phyloP scores from a whole-genome alignment of 202 grass and related monocot species.

The Panicum virgatum region DNA sequence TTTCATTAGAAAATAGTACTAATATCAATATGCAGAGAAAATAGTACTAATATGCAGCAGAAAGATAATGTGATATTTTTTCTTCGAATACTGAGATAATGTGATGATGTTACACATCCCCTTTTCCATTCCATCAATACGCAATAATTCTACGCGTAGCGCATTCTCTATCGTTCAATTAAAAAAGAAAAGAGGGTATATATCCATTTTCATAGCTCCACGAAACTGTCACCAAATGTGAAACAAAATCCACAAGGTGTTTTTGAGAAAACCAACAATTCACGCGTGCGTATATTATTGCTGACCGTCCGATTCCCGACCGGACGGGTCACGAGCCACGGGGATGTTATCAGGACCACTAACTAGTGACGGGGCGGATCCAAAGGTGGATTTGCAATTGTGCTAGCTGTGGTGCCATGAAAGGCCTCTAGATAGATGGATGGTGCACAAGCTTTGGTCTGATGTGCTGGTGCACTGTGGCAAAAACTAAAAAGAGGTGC shows the following conservation, averaged over 20 bases:
- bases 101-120: neutral
- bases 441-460: neutral
- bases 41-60: neutral
- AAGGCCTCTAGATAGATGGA: neutral
- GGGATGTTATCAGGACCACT: neutral
- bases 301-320: neutral
- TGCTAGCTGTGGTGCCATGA: neutral
- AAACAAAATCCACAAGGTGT: neutral
- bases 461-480: slow-evolving; percentile 18
- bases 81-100: neutral
- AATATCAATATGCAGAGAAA: no score
- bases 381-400: neutral
- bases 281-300: neutral
- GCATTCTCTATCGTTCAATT: neutral
- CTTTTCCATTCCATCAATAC: neutral
- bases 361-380: no score
- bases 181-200: neutral
- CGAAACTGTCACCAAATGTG: neutral
- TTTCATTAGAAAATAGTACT: no score
- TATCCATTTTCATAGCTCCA: neutral
- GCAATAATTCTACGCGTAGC: neutral
- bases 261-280: neutral
- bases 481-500: neutral
- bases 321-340: neutral
- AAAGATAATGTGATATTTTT: neutral